Percentiles rank a stretch among this genome's conserved stretches.
These are phyloP conservation scores for Aquilaria sinensis DNA, from an alignment of 345 rosid species.

Conservation along the genomic window DNA sequence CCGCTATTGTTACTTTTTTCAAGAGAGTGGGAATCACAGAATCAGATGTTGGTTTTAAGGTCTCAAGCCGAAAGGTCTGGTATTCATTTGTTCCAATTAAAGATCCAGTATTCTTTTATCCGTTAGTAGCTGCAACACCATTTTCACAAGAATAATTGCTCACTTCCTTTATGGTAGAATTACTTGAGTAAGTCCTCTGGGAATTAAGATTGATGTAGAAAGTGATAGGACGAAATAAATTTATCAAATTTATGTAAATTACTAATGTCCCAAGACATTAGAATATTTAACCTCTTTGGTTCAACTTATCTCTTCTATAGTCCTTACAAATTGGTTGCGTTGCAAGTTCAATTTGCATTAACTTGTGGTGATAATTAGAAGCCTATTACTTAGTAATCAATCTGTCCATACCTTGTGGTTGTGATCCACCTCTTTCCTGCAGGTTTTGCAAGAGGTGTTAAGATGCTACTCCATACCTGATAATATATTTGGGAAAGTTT, in stretches of 20 bases:
- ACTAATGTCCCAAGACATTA: too few species aligned
- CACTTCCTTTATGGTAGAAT: background rate
- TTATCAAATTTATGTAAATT: too few species aligned
- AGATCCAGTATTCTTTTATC: background rate
- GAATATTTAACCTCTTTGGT: background rate
- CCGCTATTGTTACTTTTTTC: conserved; percentile 76
- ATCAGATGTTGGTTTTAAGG: conserved; percentile 84
- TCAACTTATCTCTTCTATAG: background rate
- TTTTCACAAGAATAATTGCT: background rate
- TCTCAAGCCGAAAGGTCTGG: conserved; percentile 90
- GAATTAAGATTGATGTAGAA: too few species aligned
- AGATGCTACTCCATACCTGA: conserved; percentile 65
- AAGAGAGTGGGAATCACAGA: conserved; percentile 76
- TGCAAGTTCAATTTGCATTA: background rate
- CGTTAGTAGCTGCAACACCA: background rate
- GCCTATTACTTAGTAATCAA: too few species aligned
- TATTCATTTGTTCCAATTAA: background rate
- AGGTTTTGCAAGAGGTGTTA: conserved; percentile 89
- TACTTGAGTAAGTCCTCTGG: background rate
- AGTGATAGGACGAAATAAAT: too few species aligned
- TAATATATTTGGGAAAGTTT: conserved; percentile 66
- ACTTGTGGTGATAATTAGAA: background rate
- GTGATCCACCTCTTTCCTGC: conserved; percentile 12
- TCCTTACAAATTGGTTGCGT: background rate
- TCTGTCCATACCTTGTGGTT: background rate